Base-by-base conservation (phyloP, 345 rosid species). In the Luvunga scandens region DNA sequence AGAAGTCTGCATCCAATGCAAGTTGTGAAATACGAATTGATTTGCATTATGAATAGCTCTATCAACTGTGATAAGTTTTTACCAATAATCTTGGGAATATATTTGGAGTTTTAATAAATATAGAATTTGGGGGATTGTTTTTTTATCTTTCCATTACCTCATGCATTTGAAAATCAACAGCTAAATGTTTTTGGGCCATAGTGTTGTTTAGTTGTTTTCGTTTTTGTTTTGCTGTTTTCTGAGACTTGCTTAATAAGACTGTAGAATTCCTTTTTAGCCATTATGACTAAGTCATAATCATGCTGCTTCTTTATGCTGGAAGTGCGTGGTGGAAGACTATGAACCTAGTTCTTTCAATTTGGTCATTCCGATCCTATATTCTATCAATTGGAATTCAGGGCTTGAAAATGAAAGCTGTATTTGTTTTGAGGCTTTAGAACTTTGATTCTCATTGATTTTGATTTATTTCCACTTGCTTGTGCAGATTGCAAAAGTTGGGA, bases 401-500 rank as follows among this genome's bases (percentile, higher is more conserved):
- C 24, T 33, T 75, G 25, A 66, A 9, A 13, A 25, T 55, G 56
- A 71, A 24, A 75, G 8, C 7, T 75, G 12, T 14, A 33, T 13
- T 62, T 70, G n/a, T 28, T 38, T 33, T 28, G 18, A 10, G 55
- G 31, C 53, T 30, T 30, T 8, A 33, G 33, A 60, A 13, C 53
- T 45, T 2, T 33, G 53, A 7, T 18, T 57, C 13, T 45, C 10
- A 19, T 33, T 60, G 18, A 1, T 27, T 55, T 4, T 30, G 56
- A 80, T 57, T 28, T 31, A 31, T 22, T n/a, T 70, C 55, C 68
- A 56, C 55, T 34, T 73, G 25, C 53, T 75, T 65, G 19, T 80
- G 69, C 85, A 97, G 99, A 75, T 86, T 94, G 91, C 87, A 86
- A 79, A 94, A 93, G 83, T 84, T 94, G 93, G 99, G 99, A 66